phyloP scores from a whole-genome alignment of 1,284 basidiomycete species.

The Uromyces viciae-fabae region DNA sequence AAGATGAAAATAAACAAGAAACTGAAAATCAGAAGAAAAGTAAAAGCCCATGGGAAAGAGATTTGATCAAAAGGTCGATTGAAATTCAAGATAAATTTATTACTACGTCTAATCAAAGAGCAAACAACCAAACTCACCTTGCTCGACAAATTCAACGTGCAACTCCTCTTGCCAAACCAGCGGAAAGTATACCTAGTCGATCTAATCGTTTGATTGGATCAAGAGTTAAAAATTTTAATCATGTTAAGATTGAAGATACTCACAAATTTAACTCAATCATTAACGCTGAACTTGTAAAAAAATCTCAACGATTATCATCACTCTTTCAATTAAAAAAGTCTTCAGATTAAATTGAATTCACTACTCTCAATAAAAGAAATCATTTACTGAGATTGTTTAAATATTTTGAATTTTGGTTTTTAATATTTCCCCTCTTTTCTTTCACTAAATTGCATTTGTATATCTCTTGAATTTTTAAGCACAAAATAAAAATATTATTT shows the following conservation, averaged over 20 bases:
- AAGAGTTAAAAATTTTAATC: background rate
- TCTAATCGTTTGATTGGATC: slow-evolving; percentile 11
- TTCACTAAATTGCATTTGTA: too few species aligned
- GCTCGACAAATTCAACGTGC: background rate
- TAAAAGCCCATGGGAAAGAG: background rate
- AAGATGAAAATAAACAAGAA: background rate
- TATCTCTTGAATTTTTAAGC: too few species aligned
- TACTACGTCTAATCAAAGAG: background rate
- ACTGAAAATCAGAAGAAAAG: background rate
- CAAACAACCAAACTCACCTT: background rate
- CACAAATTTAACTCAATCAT: background rate
- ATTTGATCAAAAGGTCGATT: slow-evolving; percentile 6
- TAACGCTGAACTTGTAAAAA: slow-evolving; percentile 2
- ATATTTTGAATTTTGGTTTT: too few species aligned
- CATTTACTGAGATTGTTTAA: too few species aligned
- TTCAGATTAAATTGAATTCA: too few species aligned
- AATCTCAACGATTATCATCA: background rate
- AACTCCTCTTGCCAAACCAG: background rate
- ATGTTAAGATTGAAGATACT: background rate
- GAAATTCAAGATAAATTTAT: slow-evolving; percentile 26
- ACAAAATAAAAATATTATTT: too few species aligned
- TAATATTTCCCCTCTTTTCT: too few species aligned
- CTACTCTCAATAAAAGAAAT: too few species aligned
- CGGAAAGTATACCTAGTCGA: background rate
- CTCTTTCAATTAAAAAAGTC: too few species aligned